These are phyloP conservation scores for Sapria himalayana DNA, from an alignment of 345 rosid genomes.

Conservation along the genomic window DNA sequence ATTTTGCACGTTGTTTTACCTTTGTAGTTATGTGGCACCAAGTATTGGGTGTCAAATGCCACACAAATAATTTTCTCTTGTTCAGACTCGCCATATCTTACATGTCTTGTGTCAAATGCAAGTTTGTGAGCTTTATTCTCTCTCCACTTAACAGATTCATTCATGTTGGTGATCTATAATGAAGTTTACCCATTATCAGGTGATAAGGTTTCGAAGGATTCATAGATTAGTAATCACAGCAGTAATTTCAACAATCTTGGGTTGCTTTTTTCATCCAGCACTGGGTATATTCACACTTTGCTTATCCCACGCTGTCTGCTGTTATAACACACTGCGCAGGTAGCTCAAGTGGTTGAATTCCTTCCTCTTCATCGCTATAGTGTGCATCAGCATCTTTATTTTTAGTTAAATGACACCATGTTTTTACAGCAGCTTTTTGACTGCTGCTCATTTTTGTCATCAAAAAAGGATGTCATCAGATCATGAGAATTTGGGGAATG, in stretches of 20 bases:
- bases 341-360: constrained; percentile 9
- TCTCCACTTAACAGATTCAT: no score
- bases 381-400: constrained; percentile 2
- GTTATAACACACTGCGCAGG: constrained; percentile 75
- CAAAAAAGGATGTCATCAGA: constrained; percentile 28
- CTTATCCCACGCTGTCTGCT: constrained; percentile 40
- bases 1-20: no score
- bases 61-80: no score
- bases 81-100: no score
- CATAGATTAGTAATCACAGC: constrained; percentile 34
- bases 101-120: no score
- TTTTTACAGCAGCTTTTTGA: constrained; percentile 35
- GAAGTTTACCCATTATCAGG: no score
- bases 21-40: no score
- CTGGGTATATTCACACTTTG: constrained; percentile 59
- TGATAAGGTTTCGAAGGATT: constrained; percentile 38
- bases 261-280: constrained; percentile 68
- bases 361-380: not conserved
- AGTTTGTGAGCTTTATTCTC: no score
- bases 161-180: no score
- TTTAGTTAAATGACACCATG: constrained; percentile 8
- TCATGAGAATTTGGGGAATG: constrained; percentile 16
- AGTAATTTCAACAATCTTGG: constrained; percentile 35
- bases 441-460: constrained; percentile 44
- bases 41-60: no score